Evolutionary conservation across 1,284 basidiomycete genomes (phyloP).

Genomic region (Cerioporus squamosus): DNA sequence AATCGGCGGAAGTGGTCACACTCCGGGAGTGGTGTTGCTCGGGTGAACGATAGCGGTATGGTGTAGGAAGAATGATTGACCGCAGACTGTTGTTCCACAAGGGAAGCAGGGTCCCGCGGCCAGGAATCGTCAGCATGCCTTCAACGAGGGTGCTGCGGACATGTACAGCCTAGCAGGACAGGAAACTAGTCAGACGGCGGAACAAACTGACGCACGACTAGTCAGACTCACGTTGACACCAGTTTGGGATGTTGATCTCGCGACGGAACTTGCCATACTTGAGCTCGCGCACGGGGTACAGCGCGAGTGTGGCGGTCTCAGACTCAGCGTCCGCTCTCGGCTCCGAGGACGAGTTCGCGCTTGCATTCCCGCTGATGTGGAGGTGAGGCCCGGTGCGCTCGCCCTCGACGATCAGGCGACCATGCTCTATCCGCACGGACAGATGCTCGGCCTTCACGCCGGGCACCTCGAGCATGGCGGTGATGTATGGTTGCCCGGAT

Average conservation of each 20-base stretch:
- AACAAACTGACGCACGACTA: neutral
- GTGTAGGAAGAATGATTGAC: too few relatives aligned
- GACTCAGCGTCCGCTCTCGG: slow-evolving; percentile 8
- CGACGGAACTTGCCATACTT: slow-evolving; percentile 57
- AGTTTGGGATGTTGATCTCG: slow-evolving; percentile 45
- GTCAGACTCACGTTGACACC: slow-evolving; percentile 49
- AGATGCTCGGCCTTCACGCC: slow-evolving; percentile 56
- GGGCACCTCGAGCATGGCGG: slow-evolving; percentile 59
- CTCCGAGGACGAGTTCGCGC: slow-evolving; percentile 2
- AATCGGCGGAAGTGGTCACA: too few relatives aligned
- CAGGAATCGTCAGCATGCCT: slow-evolving; percentile 33
- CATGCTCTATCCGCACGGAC: slow-evolving; percentile 46
- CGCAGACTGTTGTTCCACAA: neutral
- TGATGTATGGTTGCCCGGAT: slow-evolving; percentile 44
- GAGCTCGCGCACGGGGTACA: slow-evolving; percentile 47
- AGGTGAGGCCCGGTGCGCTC: slow-evolving; percentile 38
- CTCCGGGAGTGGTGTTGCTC: too few relatives aligned
- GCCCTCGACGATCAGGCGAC: slow-evolving; percentile 49
- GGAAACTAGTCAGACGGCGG: slow-evolving; percentile 4
- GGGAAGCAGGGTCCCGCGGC: slow-evolving; percentile 24
- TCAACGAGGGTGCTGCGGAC: slow-evolving; percentile 27
- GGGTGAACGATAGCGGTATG: too few relatives aligned
- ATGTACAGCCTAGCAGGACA: slow-evolving; percentile 19
- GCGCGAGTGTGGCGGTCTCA: slow-evolving; percentile 2
- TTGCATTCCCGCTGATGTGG: neutral